Evolutionary conservation across 1,284 basidiomycete species (phyloP), one percentile per base, ranked within the genome.

Genomic region (Ustilago bromivora): DNA sequence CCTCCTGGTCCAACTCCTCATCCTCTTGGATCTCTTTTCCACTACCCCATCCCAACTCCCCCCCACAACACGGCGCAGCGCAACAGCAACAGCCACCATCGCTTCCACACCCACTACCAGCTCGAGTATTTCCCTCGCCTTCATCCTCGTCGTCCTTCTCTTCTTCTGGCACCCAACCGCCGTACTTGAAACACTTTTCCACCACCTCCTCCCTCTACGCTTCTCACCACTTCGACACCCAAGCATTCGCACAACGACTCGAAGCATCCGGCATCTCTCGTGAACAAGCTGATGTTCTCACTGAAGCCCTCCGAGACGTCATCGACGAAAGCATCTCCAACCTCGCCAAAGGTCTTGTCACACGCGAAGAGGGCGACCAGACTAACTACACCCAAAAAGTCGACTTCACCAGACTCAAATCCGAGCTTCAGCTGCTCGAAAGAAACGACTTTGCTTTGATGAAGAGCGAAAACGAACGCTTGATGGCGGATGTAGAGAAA

Each of bases 361-460:
- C 81, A 17, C 72, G 84, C 38, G 83, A 83, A 56, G 84, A 86
- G 52, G 84, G 80, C 11, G 85, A 85, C 40, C 72, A 82, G 51
- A 80, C 74, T 58, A 79, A 79, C 62, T 86, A 85, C 56, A 82
- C 82, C 2, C 84, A 85, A 55, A 86, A 86, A 59, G 96, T 99
- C 71, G 96, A 98, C 88, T 98, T 99, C 87, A 94, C 95, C 6
- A 92, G 96, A 85, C 91, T 97, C 79, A 98, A 98, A 88, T 96
- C 95, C 17, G 96, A 98, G 86, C 89, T 99, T 35, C 94, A 98
- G 87, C 89, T 99, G 51, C 93, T 95, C 89, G 96, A 98, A 89
- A 96, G 96, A 90, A 98, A 98, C 84, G 96, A 99, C 85, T 90
- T 98, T 60, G 92, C 95, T 31, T 92, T 95, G 89, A 92, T 99